Percentiles rank a stretch among this genome's conserved stretches.
These are phyloP conservation scores for Geotrichum ghanense DNA, from an alignment of 805 yeast species.

Conservation along the genomic window DNA sequence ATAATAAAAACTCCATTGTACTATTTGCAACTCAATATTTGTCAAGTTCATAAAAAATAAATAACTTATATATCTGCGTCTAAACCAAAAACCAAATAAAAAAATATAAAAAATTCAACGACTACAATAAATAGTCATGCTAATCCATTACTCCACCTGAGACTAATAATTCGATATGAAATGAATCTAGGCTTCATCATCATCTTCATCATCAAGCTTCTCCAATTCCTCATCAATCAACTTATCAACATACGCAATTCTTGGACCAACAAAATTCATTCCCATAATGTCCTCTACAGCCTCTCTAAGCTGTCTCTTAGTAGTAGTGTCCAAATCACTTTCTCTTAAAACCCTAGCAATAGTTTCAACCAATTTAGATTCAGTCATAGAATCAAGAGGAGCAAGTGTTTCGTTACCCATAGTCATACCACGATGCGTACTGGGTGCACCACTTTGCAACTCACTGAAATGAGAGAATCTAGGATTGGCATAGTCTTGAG, in stretches of 20 bases:
- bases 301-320: slow-evolving; percentile 25
- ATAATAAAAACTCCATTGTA: too few relatives aligned
- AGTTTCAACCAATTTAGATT: slow-evolving; percentile 16
- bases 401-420: neutral
- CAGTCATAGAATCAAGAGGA: neutral
- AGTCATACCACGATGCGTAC: slow-evolving; percentile 1
- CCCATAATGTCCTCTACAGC: slow-evolving; percentile 28
- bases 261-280: slow-evolving; percentile 21
- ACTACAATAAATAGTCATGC: too few relatives aligned
- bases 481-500: neutral
- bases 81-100: too few relatives aligned
- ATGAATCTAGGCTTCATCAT: too few relatives aligned
- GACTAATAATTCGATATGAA: too few relatives aligned
- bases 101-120: too few relatives aligned
- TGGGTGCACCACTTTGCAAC: neutral
- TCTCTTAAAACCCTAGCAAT: slow-evolving; percentile 22
- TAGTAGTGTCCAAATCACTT: slow-evolving; percentile 26
- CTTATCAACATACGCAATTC: slow-evolving; percentile 21
- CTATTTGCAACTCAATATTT: too few relatives aligned
- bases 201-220: slow-evolving; percentile 4
- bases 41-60: too few relatives aligned
- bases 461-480: neutral
- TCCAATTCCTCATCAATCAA: slow-evolving; percentile 27
- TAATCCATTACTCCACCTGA: too few relatives aligned
- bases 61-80: too few relatives aligned